phyloP scores from a whole-genome alignment of 345 rosid species.

The Moricandia arvensis region DNA sequence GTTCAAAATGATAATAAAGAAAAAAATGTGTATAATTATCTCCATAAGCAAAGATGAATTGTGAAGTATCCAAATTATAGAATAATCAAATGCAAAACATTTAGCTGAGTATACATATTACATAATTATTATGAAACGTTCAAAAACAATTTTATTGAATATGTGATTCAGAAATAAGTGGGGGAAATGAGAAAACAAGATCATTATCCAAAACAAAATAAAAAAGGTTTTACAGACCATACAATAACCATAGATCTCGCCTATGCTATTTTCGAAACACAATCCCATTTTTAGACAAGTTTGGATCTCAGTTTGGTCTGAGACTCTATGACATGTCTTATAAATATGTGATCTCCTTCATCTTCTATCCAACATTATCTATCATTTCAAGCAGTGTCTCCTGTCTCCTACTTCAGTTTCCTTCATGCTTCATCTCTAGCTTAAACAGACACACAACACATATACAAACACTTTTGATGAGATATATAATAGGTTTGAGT shows the following conservation, averaged over 20 bases:
- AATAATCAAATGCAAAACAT: background rate
- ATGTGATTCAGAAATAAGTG: background rate
- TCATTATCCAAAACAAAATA: background rate
- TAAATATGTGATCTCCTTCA: background rate
- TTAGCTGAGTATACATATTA: background rate
- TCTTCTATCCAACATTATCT: background rate
- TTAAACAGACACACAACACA: background rate
- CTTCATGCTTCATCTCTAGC: background rate
- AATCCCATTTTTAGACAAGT: background rate
- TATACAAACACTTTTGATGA: background rate
- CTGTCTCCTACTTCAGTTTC: background rate
- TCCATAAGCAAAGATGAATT: background rate
- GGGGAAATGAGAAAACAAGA: background rate
- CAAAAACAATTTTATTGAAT: background rate
- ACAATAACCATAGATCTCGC: background rate
- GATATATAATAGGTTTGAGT: background rate
- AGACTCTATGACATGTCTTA: background rate
- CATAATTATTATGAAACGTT: background rate
- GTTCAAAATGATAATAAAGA: background rate
- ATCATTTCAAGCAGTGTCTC: background rate
- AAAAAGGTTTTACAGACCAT: background rate
- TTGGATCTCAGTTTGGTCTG: background rate
- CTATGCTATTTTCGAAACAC: background rate
- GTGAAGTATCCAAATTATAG: background rate
- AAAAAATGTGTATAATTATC: background rate